Evolutionary conservation across 2,329 filamentous ascomycete species (phyloP).

Genomic region (Colletotrichum sp.): DNA sequence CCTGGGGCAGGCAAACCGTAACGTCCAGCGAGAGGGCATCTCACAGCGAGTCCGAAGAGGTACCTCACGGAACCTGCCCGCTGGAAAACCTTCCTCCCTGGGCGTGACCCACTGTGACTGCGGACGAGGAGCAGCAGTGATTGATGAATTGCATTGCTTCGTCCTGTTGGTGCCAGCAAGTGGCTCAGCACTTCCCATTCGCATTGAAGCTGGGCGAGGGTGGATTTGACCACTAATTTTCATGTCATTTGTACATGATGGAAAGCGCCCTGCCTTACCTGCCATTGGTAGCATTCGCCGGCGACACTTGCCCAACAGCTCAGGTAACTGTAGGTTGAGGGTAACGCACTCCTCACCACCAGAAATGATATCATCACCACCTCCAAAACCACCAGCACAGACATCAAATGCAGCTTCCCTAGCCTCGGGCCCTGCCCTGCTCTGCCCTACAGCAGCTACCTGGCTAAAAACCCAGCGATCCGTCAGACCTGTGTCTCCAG

Average conservation of each 20-base stretch:
- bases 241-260: neutral
- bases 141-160: neutral
- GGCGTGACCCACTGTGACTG: neutral
- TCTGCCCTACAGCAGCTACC: neutral
- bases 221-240: neutral
- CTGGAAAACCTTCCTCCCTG: neutral
- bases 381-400: neutral
- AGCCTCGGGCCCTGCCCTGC: neutral
- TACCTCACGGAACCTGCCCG: neutral
- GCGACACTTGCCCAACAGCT: neutral
- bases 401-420: neutral
- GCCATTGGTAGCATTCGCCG: neutral
- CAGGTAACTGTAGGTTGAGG: neutral
- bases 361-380: neutral
- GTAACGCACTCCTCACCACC: neutral
- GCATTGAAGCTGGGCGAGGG: neutral
- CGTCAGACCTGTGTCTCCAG: neutral
- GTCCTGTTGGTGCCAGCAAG: neutral
- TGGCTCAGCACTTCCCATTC: neutral
- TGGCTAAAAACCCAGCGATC: neutral
- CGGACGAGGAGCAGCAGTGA: neutral
- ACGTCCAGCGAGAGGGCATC: neutral
- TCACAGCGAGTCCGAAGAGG: neutral
- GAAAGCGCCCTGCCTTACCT: neutral
- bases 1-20: neutral